Evolutionary conservation across 345 rosid species (phyloP), one percentile per base, ranked within the genome.

Genomic region (Linum usitatissimum): DNA sequence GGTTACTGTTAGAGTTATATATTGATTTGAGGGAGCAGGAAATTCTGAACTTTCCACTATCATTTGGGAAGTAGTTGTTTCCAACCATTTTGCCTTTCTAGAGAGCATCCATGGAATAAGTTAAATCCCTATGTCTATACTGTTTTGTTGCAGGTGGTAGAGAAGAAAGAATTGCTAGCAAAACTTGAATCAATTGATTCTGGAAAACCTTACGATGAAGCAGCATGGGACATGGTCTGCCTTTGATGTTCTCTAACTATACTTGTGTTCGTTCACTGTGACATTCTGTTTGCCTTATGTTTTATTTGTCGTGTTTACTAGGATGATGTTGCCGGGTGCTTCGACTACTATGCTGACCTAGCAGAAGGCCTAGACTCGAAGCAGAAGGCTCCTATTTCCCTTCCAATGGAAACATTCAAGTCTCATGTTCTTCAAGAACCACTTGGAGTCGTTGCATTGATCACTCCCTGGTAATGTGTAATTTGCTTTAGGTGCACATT

Each of bases 251-350:
- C 17, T 30, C 6, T 23, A 23, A 23, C 64, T 53, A 31, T 23
- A 40, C 17, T 63, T 23, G 66, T 63, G n/a, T 23, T 23, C 28
- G 2, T 23, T 63, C 60, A 19, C 12, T 40, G 42, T 15, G 15
- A 5, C 17, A 4, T 10, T 45, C 51, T 18, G 30, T 53, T 68
- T 36, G 28, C 62, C 69, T 66, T 38, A 73, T 34, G 38, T 30
- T 19, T 64, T 64, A 53, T 64, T 61, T 73, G 36, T 66, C n/a
- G 60, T 83, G 63, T 72, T 62, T 42, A 73, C 9, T 80, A 94
- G 97, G 99, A 94, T 74, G 97, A 94, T 82, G 96, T 90, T 64
- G 92, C 97, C 58, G 96, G 82, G 36, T 94, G 99, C 75, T 94
- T 94, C 55, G 96, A 90, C 70, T 94, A 86, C 68, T 90, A 84